Percentiles rank a stretch among this genome's conserved stretches.
Evolutionary conservation across 208 protist genomes (phyloP).

Genomic region (Herpetomonas samuelpessoai): DNA sequence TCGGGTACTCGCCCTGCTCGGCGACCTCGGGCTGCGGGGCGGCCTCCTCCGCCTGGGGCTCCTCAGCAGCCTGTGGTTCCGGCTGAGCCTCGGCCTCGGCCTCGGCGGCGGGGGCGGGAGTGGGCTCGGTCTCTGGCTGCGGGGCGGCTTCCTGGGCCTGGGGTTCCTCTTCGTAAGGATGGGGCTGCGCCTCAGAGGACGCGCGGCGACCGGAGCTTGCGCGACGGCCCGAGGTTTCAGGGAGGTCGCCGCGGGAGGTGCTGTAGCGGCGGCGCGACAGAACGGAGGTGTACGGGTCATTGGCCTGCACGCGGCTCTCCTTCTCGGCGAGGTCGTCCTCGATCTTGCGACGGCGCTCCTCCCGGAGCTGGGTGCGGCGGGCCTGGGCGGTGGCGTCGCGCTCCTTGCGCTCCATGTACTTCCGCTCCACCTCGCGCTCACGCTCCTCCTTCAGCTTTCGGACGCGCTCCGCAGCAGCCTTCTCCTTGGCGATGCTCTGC

Average conservation of each 20-base stretch:
- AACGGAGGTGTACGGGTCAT: constrained; percentile 24
- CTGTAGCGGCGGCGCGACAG: constrained; percentile 19
- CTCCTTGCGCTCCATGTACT: constrained; percentile 22
- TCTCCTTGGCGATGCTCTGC: constrained; percentile 28
- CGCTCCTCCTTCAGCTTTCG: constrained; percentile 26
- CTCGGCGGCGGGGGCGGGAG: too few species aligned
- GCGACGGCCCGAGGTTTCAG: background rate
- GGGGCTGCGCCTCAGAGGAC: background rate
- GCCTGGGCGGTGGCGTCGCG: constrained; percentile 22
- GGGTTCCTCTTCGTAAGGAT: background rate
- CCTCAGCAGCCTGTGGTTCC: too few species aligned
- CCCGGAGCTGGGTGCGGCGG: constrained; percentile 23
- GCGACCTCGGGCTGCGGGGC: too few species aligned
- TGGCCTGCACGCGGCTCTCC: constrained; percentile 10
- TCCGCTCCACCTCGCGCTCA: constrained; percentile 20
- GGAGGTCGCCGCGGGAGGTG: background rate
- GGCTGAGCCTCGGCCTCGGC: too few species aligned
- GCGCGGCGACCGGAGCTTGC: background rate
- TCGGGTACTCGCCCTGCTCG: background rate
- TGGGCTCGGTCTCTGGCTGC: too few species aligned
- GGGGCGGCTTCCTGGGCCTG: background rate
- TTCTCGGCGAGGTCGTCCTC: constrained; percentile 26
- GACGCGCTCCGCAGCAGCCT: constrained; percentile 12
- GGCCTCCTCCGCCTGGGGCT: background rate
- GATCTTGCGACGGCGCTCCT: constrained; percentile 21